Evolutionary conservation across 1,139 yeast genomes (phyloP), one percentile per base, ranked within the genome.

Genomic region (Nakaseomyces delphensis): DNA sequence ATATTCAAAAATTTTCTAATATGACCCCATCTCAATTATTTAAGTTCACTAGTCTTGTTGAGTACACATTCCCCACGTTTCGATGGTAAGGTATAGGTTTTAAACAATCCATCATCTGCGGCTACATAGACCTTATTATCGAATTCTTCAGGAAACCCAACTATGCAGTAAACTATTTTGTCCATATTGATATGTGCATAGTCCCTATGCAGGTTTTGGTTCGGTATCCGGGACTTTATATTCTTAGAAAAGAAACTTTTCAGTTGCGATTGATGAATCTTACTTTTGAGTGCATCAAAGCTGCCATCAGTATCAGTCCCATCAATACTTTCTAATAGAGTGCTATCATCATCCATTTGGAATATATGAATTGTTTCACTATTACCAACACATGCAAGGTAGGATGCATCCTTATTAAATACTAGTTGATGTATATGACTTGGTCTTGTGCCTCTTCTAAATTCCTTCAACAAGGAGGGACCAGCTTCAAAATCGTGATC

Each of bases 291-390:
- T 4, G 18, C 15, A n/a, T 33, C 37, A 5, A 33, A 20, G n/a
- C 27, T 33, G 27, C 37, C 14, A 5, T 27, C 37, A 18, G 27
- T 33, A 11, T 33, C 37, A 36, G 45, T 33, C 41, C 44, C 27
- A 36, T 39, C 43, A 33, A 31, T 38, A 27, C 21, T 16, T 41
- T 13, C 29, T 24, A 24, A 19, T 14, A 35, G 39, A 11, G 30
- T 19, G 21, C 36, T 25, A 25, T 38, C 45, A n/a, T 51, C 60
- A 18, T 54, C 60, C 24, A 79, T 51, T 40, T 67, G 65, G 57
- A 82, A 83, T 24, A 83, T 69, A 56, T 83, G 93, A 4, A 83
- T 69, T 0, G 89, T 82, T 24, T 76, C 82, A 15, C 79, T 76
- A 43, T 76, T 79, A 2, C 85, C 79, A 1, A 79, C 77, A 51